Base-by-base conservation (phyloP, 495 filamentous ascomycete species). In the Viridothelium virens region DNA sequence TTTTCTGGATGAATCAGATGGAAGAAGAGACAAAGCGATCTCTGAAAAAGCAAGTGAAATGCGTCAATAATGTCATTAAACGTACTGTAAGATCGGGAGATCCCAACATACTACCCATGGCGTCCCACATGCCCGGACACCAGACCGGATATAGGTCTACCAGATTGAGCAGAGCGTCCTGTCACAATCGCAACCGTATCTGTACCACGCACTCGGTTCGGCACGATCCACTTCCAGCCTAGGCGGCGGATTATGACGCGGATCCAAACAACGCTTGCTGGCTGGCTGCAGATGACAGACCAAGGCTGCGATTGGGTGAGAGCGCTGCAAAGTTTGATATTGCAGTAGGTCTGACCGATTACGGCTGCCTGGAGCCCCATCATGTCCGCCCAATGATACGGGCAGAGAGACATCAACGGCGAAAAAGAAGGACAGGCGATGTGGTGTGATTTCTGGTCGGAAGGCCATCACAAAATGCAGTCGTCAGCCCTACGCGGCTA, bases 401-500 rank as follows among this genome's bases (percentile, higher is more conserved):
- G 25, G 5, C 53, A 5, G 18, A 59, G 14, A 18, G 53, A 5
- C 10, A 16, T 18, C 33, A 36, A 36, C 33, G 53, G 53, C 53
- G 36, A 59, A 3, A 11, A 59, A 10, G 18, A 59, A 36, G 7
- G 31, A 11, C 53, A 31, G 31, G 18, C 10, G 10, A 14, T 7
- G 31, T 4, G 11, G 18, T 9, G 31, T 53, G 31, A 7, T 6
- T 34, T 7, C 53, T 36, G 53, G 53, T 59, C 14, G 18, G 53
- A 31, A 18, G 25, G 6, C 25, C 53, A 18, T 53, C 14, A 9
- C 53, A 53, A 59, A 18, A 59, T 5, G 53, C 53, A 59, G 31
- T 59, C 53, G 10, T 59, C 53, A 59, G 53, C 53, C 53, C 53
- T 59, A 59, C 53, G 31, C 5, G 53, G 53, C 53, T 59, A 59